phyloP scores from a whole-genome alignment of 306 rosid species.

The Dalbergia cultrata region DNA sequence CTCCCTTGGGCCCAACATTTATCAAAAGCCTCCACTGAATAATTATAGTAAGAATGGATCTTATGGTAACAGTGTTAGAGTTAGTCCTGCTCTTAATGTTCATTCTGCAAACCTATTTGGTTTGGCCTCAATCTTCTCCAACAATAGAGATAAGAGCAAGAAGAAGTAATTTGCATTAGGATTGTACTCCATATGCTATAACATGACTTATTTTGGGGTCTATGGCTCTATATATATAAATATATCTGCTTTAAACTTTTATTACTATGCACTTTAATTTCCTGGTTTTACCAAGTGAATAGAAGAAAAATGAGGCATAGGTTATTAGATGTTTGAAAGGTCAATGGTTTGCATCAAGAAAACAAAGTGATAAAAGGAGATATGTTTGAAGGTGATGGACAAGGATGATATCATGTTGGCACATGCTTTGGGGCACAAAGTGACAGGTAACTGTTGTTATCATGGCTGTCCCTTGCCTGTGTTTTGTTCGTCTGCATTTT shows the following conservation, averaged over 20 bases:
- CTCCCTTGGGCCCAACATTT: conserved; percentile 42
- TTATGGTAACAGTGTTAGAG: conserved; percentile 57
- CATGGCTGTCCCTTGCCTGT: conserved; percentile 56
- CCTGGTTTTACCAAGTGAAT: conserved; percentile 33
- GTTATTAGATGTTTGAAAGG: conserved; percentile 35
- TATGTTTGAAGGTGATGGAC: conserved; percentile 50
- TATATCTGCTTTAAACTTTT: no score
- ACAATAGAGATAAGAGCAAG: conserved; percentile 71
- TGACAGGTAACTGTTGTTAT: conserved; percentile 66
- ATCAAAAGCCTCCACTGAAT: conserved; percentile 80
- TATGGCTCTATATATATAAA: background rate
- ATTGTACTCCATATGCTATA: background rate
- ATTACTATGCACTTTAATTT: conserved; percentile 8
- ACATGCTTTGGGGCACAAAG: conserved; percentile 65
- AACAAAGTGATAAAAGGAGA: conserved; percentile 39
- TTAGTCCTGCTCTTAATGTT: conserved; percentile 76
- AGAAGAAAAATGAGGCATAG: conserved; percentile 23
- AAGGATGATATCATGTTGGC: conserved; percentile 58
- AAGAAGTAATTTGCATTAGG: conserved; percentile 58
- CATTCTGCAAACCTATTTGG: conserved; percentile 77
- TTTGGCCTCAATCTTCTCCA: conserved; percentile 78
- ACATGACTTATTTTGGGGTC: background rate
- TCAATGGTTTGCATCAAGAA: conserved; percentile 47
- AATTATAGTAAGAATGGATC: conserved; percentile 63
- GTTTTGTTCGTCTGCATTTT: conserved; percentile 44